These are phyloP conservation scores for Jamesozyma spencerorum DNA, from an alignment of 805 yeast genomes.

Conservation along the genomic window DNA sequence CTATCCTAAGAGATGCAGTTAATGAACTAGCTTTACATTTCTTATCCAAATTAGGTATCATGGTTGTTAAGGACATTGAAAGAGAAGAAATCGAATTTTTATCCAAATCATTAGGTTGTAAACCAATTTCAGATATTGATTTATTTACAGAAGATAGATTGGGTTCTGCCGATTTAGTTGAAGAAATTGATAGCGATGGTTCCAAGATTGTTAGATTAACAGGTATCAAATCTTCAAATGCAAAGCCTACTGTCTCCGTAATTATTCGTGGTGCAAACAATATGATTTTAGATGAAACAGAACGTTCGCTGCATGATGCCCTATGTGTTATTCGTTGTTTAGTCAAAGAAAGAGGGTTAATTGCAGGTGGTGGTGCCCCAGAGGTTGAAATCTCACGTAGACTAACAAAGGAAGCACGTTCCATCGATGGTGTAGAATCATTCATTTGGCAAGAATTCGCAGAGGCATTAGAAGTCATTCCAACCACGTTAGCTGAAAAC, in stretches of 20 bases:
- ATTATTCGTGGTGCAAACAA: conserved; percentile 92
- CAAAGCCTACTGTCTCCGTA: conserved; percentile 64
- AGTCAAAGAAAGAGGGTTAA: conserved; percentile 78
- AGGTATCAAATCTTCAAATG: conserved; percentile 47
- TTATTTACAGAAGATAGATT: conserved; percentile 86
- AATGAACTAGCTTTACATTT: conserved; percentile 92
- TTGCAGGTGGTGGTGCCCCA: conserved; percentile 99
- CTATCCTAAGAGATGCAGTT: conserved; percentile 90
- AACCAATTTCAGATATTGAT: conserved; percentile 93
- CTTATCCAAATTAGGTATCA: conserved; percentile 80
- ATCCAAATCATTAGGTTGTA: conserved; percentile 74
- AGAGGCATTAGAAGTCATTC: conserved; percentile 82
- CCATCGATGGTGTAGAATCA: conserved; percentile 77
- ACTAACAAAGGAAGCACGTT: conserved; percentile 59
- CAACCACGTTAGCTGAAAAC: conserved; percentile 89
- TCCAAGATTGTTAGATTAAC: conserved; percentile 83
- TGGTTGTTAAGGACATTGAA: conserved; percentile 92
- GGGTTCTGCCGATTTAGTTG: conserved; percentile 85
- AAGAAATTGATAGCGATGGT: conserved; percentile 83
- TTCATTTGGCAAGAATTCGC: conserved; percentile 90
- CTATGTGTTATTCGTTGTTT: conserved; percentile 87
- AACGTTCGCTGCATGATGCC: conserved; percentile 95
- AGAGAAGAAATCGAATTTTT: conserved; percentile 94
- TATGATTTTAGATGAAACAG: conserved; percentile 88
- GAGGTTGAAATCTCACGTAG: conserved; percentile 82